These are phyloP conservation scores for Dioszegia aurantiaca DNA, from an alignment of 768 basidiomycete genomes.

Conservation along the genomic window DNA sequence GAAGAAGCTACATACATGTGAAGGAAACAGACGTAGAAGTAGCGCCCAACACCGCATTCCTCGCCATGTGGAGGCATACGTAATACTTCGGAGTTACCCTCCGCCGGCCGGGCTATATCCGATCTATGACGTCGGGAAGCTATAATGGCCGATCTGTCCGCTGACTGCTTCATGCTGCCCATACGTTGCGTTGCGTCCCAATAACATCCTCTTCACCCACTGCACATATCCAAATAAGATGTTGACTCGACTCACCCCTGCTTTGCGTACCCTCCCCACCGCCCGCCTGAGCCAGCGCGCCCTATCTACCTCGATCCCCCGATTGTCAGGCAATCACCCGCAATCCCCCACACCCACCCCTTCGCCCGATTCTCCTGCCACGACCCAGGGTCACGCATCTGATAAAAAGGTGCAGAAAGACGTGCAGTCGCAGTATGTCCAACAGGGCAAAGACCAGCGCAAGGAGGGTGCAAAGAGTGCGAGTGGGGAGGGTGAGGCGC, in stretches of 20 bases:
- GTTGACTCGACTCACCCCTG: constrained; percentile 5
- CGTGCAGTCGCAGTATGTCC: constrained; percentile 34
- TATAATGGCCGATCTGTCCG: too few relatives aligned
- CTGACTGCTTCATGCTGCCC: too few relatives aligned
- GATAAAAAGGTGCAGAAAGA: constrained; percentile 41
- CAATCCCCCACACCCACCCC: constrained; percentile 10
- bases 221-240: neutral
- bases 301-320: constrained; percentile 14
- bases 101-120: too few relatives aligned
- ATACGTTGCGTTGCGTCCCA: too few relatives aligned
- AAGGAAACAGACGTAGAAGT: too few relatives aligned
- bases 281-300: neutral
- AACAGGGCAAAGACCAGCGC: constrained; percentile 17
- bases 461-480: constrained; percentile 22
- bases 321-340: neutral
- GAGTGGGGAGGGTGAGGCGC: constrained; percentile 17
- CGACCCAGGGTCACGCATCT: constrained; percentile 42
- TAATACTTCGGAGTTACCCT: too few relatives aligned
- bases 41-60: too few relatives aligned
- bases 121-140: too few relatives aligned
- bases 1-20: too few relatives aligned
- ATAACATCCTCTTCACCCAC: too few relatives aligned
- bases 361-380: constrained; percentile 11
- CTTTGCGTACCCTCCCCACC: constrained; percentile 6
- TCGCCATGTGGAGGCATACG: too few relatives aligned